phyloP scores from a whole-genome alignment of 2,329 filamentous ascomycete genomes.

The Monosporascus sp. region DNA sequence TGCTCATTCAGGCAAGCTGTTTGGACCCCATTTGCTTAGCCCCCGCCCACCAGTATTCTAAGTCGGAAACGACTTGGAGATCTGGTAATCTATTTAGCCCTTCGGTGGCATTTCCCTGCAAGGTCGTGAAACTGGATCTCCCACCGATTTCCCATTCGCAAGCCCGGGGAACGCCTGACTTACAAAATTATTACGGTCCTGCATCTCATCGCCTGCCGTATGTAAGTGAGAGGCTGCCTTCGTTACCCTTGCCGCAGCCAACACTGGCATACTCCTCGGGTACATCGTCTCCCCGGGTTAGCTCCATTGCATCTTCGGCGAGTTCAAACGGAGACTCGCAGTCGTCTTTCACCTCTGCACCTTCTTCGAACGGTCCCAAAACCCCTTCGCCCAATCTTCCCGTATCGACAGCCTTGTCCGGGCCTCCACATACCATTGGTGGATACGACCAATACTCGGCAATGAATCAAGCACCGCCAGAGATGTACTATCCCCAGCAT shows the following conservation, averaged over 20 bases:
- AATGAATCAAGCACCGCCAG: slow-evolving; percentile 80
- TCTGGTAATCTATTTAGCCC: slow-evolving; percentile 4
- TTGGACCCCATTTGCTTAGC: slow-evolving; percentile 6
- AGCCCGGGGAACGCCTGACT: slow-evolving; percentile 70
- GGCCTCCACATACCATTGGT: slow-evolving; percentile 32
- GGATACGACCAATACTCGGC: slow-evolving; percentile 41
- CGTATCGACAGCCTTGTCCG: slow-evolving; percentile 39
- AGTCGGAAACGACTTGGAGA: slow-evolving; percentile 3
- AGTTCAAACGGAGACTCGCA: slow-evolving; percentile 47
- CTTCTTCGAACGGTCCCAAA: slow-evolving; percentile 61
- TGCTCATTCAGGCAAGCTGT: background rate
- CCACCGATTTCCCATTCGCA: slow-evolving; percentile 80
- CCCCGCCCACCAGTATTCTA: slow-evolving; percentile 5
- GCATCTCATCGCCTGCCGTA: slow-evolving; percentile 61
- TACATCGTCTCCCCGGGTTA: slow-evolving; percentile 69
- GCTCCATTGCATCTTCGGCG: slow-evolving; percentile 61
- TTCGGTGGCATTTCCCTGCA: slow-evolving; percentile 26
- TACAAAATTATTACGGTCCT: slow-evolving; percentile 60
- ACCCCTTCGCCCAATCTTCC: slow-evolving; percentile 69
- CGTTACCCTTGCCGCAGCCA: slow-evolving; percentile 63
- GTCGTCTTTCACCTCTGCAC: slow-evolving; percentile 49
- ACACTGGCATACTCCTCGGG: slow-evolving; percentile 66
- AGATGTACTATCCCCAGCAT: slow-evolving; percentile 80
- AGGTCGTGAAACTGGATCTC: slow-evolving; percentile 91
- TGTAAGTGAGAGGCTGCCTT: slow-evolving; percentile 67